Percentiles rank a stretch among this genome's conserved stretches.
Conservation (phyloP, 306 rosid genomes). For the Prunus mume region DNA sequence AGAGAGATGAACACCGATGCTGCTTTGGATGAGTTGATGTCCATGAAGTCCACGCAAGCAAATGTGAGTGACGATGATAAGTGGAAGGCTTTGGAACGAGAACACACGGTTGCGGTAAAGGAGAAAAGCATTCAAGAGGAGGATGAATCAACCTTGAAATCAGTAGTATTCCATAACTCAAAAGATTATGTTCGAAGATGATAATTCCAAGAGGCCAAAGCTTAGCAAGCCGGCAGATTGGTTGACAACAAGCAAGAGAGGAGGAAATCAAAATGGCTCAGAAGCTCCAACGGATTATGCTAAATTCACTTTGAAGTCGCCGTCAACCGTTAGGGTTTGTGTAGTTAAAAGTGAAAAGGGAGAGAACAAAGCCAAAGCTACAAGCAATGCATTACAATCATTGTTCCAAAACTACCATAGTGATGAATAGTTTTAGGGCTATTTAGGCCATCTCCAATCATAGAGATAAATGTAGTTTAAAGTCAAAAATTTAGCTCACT, state of each 20-base stretch:
- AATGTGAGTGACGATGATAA: conserved; percentile 78
- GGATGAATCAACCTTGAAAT: conserved; percentile 77
- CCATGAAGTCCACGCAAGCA: conserved; percentile 97
- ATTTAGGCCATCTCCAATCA: too few relatives aligned
- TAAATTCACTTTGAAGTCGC: conserved; percentile 38
- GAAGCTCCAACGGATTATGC: conserved; percentile 17
- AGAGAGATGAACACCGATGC: conserved; percentile 72
- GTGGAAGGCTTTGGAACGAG: conserved; percentile 72
- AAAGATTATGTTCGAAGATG: conserved; percentile 44
- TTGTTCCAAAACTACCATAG: conserved; percentile 55
- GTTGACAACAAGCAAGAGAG: conserved; percentile 39
- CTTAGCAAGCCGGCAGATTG: conserved; percentile 40
- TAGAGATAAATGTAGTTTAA: too few relatives aligned
- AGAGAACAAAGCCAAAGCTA: conserved; percentile 11
- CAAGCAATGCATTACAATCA: conserved; percentile 33
- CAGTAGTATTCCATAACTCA: conserved; percentile 55
- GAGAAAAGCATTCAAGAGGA: conserved; percentile 77
- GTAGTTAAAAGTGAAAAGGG: conserved; percentile 42
- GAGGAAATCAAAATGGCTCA: conserved; percentile 43
- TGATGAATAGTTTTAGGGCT: conserved; percentile 14
- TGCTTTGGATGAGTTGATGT: conserved; percentile 53
- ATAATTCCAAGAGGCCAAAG: conserved; percentile 44
- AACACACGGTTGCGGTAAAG: conserved; percentile 41
- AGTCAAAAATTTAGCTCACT: too few relatives aligned
- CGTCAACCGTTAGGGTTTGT: conserved; percentile 37